Conservation (phyloP, 78 protist genomes). For the slime mould (Dictyostelium discoideum) region DNA sequence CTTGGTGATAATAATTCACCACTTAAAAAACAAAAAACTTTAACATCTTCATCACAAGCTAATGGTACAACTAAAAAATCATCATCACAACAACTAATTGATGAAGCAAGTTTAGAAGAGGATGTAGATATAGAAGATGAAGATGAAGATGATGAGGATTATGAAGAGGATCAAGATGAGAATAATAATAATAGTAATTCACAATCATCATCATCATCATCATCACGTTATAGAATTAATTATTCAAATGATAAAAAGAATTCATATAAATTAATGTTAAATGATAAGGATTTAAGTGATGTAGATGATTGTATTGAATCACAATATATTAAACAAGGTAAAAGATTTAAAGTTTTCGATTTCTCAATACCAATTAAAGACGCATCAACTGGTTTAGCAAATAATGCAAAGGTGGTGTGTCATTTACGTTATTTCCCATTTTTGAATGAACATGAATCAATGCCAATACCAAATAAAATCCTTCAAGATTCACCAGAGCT, state of each 20-base stretch:
- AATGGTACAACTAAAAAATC: not conserved
- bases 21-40: not conserved
- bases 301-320: conserved; percentile 34
- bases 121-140: not conserved
- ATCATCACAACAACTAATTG: not conserved
- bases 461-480: conserved; percentile 50
- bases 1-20: conserved; percentile 11
- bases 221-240: not conserved
- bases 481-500: not conserved
- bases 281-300: conserved; percentile 14
- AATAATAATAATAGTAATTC: too few species aligned
- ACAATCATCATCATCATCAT: not conserved
- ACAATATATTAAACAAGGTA: conserved; percentile 31
- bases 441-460: conserved; percentile 38
- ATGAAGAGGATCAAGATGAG: not conserved
- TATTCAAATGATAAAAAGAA: not conserved
- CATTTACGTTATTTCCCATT: conserved; percentile 67
- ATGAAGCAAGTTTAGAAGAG: not conserved
- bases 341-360: conserved; percentile 23
- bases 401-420: conserved; percentile 6
- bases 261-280: conserved; percentile 8
- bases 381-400: not conserved
- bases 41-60: not conserved
- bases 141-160: not conserved
- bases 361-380: not conserved